Evolutionary conservation across 2,329 filamentous ascomycete genomes (phyloP).

Genomic region (Didymella keratinophila): DNA sequence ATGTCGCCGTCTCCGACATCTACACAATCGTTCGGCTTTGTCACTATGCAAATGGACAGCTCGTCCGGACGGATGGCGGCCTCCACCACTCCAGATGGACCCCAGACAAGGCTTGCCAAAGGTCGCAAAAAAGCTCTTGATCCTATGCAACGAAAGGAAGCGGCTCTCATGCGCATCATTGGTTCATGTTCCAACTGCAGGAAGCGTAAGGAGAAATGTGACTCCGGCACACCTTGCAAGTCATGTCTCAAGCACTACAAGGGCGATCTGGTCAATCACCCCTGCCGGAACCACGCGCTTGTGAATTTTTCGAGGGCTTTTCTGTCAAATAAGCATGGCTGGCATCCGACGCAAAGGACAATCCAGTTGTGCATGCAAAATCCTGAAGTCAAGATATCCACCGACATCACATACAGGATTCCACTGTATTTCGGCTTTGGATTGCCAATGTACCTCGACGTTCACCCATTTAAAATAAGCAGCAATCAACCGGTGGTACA

Average conservation of each 20-base stretch:
- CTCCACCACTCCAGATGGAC: conserved; percentile 38
- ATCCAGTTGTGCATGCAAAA: conserved; percentile 37
- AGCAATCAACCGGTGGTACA: conserved; percentile 35
- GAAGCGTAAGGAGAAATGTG: conserved; percentile 49
- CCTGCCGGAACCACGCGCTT: conserved; percentile 47
- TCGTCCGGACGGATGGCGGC: conserved; percentile 44
- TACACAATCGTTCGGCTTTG: conserved; percentile 44
- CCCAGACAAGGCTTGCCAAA: conserved; percentile 35
- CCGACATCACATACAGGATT: conserved; percentile 34
- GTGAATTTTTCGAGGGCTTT: conserved; percentile 40
- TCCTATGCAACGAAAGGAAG: conserved; percentile 44
- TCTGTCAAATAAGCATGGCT: conserved; percentile 44
- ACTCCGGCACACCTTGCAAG: conserved; percentile 51
- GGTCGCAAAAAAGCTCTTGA: conserved; percentile 47
- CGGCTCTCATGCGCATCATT: conserved; percentile 48
- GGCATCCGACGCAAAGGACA: conserved; percentile 46
- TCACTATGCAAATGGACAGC: conserved; percentile 46
- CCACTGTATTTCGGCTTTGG: conserved; percentile 48
- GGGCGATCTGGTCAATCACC: conserved; percentile 45
- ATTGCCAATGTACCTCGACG: conserved; percentile 34
- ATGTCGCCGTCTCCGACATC: conserved; percentile 39
- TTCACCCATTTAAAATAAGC: conserved; percentile 37
- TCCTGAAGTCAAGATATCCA: too few relatives aligned
- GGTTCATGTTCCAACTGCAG: conserved; percentile 49
- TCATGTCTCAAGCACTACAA: conserved; percentile 51